Evolutionary conservation across 1,284 basidiomycete genomes (phyloP), one percentile per base, ranked within the genome.

Genomic region (Cryptococcus sp.): DNA sequence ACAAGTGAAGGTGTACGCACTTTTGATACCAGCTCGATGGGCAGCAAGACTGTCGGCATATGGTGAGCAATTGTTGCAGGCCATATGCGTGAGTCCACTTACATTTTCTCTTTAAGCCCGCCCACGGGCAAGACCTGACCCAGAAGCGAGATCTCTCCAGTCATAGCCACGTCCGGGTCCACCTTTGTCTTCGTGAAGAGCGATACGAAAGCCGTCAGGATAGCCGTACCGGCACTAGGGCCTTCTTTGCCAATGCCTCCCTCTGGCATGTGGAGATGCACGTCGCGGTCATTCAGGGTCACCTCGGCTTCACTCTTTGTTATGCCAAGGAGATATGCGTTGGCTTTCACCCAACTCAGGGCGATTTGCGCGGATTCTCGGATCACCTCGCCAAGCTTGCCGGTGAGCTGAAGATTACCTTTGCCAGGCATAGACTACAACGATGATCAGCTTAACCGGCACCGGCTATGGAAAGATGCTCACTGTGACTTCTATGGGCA

Each of bases 231-330:
- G 0, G 95, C 95, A 65, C 90, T 93, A 0, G 95, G 95, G 0
- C 95, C 95, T 71, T 99, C 95, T 80, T 99, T 99, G 50, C 95
- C 95, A 61, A 99, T 91, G 58, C 90, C 91, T 5, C 95, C 95
- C 75, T 96, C 93, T 0, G 93, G 93, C 93, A 94, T 95, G 75
- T 96, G 93, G 45, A 96, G 84, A 74, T 96, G 93, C 17, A 96
- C 83, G 69, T 95, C 92, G 43, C 85, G 83, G 70, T 93, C 88
- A 48, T 87, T 87, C 62, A 98, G 79, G 74, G 93, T 88, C 70
- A 88, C 86, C 63, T 89, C 87, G 4, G 85, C 85, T 11, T 83
- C 80, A 1, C 82, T 83, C 64, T 83, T 80, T 5, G 91, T 92
- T 67, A 98, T 89, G 5, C 93, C 93, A 6, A 98, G 83, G 47